Evolutionary conservation across 2,329 filamentous ascomycete genomes (phyloP).

Genomic region (Colletotrichum gloeosporioides): DNA sequence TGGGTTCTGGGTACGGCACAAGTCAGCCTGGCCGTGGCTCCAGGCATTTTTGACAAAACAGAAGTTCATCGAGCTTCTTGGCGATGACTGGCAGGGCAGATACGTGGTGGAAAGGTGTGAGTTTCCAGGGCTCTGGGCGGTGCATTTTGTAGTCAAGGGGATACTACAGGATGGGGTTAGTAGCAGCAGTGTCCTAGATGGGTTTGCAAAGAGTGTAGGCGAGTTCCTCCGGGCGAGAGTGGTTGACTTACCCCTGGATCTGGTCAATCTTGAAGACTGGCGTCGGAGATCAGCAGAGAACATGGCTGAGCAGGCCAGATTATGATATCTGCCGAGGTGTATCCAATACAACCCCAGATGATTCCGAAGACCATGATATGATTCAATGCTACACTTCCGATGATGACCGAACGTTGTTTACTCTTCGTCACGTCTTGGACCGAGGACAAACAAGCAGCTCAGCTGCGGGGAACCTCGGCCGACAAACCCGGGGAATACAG

Average conservation of each 20-base stretch:
- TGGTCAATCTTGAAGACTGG: conserved; percentile 26
- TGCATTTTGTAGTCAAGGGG: conserved; percentile 53
- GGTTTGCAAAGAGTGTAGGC: conserved; percentile 56
- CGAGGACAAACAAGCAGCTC: background rate
- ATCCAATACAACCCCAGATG: background rate
- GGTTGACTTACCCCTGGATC: conserved; percentile 30
- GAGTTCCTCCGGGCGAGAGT: conserved; percentile 47
- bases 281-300: conserved; percentile 6
- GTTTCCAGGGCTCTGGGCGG: conserved; percentile 43
- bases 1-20: conserved; percentile 40
- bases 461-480: background rate
- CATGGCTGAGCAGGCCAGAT: background rate
- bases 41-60: conserved; percentile 40
- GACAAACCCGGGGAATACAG: background rate
- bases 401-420: background rate
- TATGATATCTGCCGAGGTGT: background rate
- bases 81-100: conserved; percentile 44
- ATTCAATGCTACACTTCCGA: background rate
- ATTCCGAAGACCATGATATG: background rate
- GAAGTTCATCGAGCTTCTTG: conserved; percentile 44
- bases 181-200: conserved; percentile 51
- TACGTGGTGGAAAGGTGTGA: conserved; percentile 50
- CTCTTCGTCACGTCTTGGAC: background rate
- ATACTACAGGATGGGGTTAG: conserved; percentile 50
- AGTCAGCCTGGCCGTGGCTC: conserved; percentile 45